Base-by-base conservation (phyloP, 2,329 filamentous ascomycete species). In the Pezicula rhizophila region DNA sequence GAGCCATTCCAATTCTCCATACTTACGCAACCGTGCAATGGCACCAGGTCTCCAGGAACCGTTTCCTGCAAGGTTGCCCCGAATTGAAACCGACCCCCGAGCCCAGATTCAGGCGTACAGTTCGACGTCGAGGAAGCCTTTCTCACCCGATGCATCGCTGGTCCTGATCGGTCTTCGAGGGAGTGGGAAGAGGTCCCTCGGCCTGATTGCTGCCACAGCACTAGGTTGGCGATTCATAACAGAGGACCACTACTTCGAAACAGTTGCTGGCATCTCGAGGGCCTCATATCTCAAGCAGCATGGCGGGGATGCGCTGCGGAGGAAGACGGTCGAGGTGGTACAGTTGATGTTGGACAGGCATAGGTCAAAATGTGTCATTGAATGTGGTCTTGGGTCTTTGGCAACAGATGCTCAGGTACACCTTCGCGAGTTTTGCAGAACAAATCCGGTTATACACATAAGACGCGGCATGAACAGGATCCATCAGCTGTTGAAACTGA, bases 151-250 rank as follows among this genome's bases (percentile, higher is more conserved):
- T 69, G 80, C 82, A 2, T 87, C 85, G 1, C 78, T 89, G 44
- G 76, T 88, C 6, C 71, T 89, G 17, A 76, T 85, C 17, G 85
- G 85, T 2, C 79, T 88, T 49, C 78, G 82, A 8, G 85, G 85
- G 12, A 79, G 82, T 5, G 85, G 86, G 20, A 89, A 89, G 64
- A 85, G 83, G 1, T 88, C 83, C 1, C 69, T 89, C 12, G 85
- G 82, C 12, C 76, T 89, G 42, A 87, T 89, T 52, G 82, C 84
- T 3, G 84, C 84, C 0, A 79, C 81, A 5, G 82, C 82, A 20
- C 80, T 85, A 65, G 77, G 79, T 47, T 73, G 82, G 35, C 79
- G 79, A 42, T 72, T 88, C 3, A 67, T 89, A 46, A 84, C 89
- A 54, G 73, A 80, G 15, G 84, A 89, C 53, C 73, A 73, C 28